phyloP scores from a whole-genome alignment of 2,329 filamentous ascomycete species.

The Apiospora marii region DNA sequence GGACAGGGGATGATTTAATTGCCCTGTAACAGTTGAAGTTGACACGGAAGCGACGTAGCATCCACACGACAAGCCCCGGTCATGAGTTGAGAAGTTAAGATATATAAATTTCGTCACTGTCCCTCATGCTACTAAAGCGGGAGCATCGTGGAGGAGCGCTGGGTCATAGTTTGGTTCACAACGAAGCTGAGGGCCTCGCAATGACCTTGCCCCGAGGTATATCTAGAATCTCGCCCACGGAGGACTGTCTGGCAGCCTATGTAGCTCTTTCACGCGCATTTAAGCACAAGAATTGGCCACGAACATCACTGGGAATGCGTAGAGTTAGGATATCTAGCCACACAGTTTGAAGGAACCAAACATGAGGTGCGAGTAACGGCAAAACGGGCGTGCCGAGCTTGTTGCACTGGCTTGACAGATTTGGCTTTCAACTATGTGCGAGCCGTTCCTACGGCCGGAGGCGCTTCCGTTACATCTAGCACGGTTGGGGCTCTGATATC shows the following conservation, averaged over 20 bases:
- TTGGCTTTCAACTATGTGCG: not conserved
- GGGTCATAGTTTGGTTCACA: not conserved
- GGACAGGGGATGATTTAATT: not conserved
- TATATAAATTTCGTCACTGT: not conserved
- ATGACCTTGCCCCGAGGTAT: not conserved
- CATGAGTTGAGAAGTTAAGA: not conserved
- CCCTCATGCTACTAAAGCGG: not conserved
- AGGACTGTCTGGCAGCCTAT: not conserved
- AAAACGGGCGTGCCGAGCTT: not conserved
- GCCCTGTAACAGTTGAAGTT: not conserved
- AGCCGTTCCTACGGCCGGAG: not conserved
- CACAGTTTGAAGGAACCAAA: not conserved
- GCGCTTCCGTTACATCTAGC: not conserved
- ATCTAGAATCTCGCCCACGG: not conserved
- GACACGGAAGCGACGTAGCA: constrained; percentile 10
- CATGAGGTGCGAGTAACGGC: not conserved
- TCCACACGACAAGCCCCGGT: not conserved
- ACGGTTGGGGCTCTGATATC: not conserved
- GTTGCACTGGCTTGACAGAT: not conserved
- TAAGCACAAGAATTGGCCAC: not conserved
- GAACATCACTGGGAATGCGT: not conserved
- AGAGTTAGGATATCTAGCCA: not conserved
- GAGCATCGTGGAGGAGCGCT: not conserved
- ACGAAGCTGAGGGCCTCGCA: not conserved
- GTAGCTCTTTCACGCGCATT: not conserved